Percentiles rank a stretch among this genome's conserved stretches.
Evolutionary conservation across 1,284 basidiomycete species (phyloP).

Genomic region (Cystobasidium pallidum): DNA sequence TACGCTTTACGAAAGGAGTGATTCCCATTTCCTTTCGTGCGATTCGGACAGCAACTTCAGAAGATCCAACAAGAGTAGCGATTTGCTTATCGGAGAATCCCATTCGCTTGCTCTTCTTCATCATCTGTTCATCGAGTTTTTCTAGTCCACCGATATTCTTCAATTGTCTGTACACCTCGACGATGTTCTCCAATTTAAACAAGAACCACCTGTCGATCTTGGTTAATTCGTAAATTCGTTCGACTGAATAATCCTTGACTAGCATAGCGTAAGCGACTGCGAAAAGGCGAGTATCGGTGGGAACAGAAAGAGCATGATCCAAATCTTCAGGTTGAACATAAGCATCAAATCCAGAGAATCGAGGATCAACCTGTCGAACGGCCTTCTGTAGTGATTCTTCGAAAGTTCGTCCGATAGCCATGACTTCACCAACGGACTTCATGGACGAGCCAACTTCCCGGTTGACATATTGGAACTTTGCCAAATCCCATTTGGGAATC

Average conservation of each 20-base stretch:
- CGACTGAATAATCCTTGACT: conserved; percentile 86
- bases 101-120: conserved; percentile 82
- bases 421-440: conserved; percentile 99
- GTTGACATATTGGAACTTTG: conserved; percentile 96
- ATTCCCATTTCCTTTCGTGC: conserved; percentile 83
- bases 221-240: conserved; percentile 86
- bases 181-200: conserved; percentile 98
- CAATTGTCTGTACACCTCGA: conserved; percentile 75
- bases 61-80: conserved; percentile 67
- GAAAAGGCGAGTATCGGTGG: conserved; percentile 92
- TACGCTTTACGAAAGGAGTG: conserved; percentile 98
- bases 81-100: conserved; percentile 96
- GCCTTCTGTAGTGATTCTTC: conserved; percentile 99
- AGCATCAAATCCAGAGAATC: conserved; percentile 67
- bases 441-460: conserved; percentile 94
- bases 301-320: conserved; percentile 70
- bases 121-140: conserved; percentile 65
- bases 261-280: conserved; percentile 98
- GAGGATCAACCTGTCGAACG: conserved; percentile 93
- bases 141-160: conserved; percentile 68
- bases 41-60: conserved; percentile 77
- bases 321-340: conserved; percentile 81
- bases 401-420: conserved; percentile 99
- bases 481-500: conserved; percentile 99
- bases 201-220: conserved; percentile 99